Conservation (phyloP, 768 basidiomycete genomes). For the Rhodotorula diobovata region DNA sequence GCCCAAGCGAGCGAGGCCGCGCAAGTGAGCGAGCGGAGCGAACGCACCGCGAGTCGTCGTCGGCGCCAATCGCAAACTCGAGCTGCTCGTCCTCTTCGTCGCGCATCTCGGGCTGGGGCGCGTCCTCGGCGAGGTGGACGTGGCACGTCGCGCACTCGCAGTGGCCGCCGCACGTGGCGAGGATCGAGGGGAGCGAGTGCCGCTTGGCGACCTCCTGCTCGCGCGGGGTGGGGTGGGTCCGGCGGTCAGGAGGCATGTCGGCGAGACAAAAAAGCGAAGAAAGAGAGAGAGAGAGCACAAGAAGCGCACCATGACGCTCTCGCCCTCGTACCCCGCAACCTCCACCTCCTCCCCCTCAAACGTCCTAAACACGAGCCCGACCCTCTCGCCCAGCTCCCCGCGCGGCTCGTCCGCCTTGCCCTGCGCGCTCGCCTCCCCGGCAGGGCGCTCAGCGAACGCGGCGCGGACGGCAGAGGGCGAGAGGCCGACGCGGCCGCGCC, state of each 20-base stretch:
- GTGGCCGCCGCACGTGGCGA: constrained; percentile 41
- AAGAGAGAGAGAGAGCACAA: background rate
- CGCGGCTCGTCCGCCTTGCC: constrained; percentile 9
- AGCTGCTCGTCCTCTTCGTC: constrained; percentile 44
- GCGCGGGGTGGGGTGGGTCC: no score
- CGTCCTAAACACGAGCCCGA: constrained; percentile 27
- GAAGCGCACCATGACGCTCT: constrained; percentile 36
- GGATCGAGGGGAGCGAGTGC: constrained; percentile 23
- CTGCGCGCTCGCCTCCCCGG: background rate
- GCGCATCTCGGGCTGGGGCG: constrained; percentile 30
- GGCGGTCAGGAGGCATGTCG: no score
- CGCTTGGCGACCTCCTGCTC: constrained; percentile 20
- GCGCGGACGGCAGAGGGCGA: background rate
- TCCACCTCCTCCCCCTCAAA: constrained; percentile 28
- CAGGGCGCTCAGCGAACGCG: background rate
- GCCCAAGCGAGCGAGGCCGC: background rate
- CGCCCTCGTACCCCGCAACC: constrained; percentile 35
- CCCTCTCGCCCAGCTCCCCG: constrained; percentile 31
- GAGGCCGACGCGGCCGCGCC: constrained; percentile 38
- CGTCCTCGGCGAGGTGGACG: constrained; percentile 19
- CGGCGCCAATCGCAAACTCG: constrained; percentile 39
- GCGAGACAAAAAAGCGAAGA: no score
- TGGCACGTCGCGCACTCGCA: constrained; percentile 44
- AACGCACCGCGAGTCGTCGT: constrained; percentile 34
- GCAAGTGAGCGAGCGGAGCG: background rate